Base-by-base conservation (phyloP, 2,329 filamentous ascomycete species). In the Zymoseptoria tritici region DNA sequence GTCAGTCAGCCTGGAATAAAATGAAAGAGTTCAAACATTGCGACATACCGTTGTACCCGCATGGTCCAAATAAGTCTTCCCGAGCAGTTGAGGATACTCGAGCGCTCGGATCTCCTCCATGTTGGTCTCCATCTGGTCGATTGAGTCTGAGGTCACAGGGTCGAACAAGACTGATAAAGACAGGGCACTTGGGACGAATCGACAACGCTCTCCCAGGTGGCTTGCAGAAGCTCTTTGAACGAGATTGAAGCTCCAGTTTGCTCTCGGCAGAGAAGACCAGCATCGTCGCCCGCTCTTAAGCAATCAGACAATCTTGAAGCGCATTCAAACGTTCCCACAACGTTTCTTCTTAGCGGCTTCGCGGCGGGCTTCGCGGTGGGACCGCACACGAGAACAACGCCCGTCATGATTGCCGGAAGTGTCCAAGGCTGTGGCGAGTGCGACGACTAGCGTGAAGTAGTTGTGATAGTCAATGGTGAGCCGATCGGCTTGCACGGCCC, bases 31-130 rank as follows among this genome's bases (percentile, higher is more conserved):
- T 31, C n/a, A 21, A 21, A 49, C 36, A 50, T 58, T 49, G 54
- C 52, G 55, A 19, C 57, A 46, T 57, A 70, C 79, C 0, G 91
- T 92, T 22, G 90, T 89, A 22, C 91, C 92, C 0, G 91, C 91
- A 86, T 97, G 92, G 68, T 97, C 92, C 58, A 97, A 86, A 73
- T 96, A 97, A 55, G 66, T 67, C 36, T 66, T 68, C 29, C 64
- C 63, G 21, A 57, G 53, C 16, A 67, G 64, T 63, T 70, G 69
- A n/a, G 79, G 79, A 69, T 81, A 81, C 64, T 81, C 78, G 22
- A 70, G 67, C 36, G 73, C 70, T 58, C 79, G 73, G 52, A 81
- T 77, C 11, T 70, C 62, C 56, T 80, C 78, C 58, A 80, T 72
- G 57, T 77, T 72, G 22, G 73, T 71, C 56, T 75, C 73, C 36